phyloP scores from a whole-genome alignment of 2,329 filamentous ascomycete species.

The Leptographium flavum region DNA sequence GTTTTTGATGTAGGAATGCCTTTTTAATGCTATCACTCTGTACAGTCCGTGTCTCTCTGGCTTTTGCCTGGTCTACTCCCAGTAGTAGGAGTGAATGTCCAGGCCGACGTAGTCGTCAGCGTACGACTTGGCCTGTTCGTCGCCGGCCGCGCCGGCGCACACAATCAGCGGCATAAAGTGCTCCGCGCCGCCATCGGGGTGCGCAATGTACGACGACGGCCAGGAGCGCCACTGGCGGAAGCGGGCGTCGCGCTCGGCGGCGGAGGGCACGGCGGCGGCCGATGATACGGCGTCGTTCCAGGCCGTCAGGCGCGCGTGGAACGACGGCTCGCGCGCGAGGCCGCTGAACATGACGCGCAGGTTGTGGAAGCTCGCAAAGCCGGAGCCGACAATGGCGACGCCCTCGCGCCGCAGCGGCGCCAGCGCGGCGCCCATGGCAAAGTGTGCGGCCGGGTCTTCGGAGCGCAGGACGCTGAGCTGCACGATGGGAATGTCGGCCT shows the following conservation, averaged over 20 bases:
- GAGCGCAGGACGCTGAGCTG: constrained; percentile 39
- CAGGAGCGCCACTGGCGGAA: constrained; percentile 32
- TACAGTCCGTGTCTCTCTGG: no score
- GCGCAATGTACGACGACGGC: constrained; percentile 34
- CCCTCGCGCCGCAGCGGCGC: constrained; percentile 32
- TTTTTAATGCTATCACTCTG: no score
- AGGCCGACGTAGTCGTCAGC: constrained; percentile 33
- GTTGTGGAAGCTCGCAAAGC: constrained; percentile 45
- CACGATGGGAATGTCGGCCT: constrained; percentile 38
- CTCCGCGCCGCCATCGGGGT: constrained; percentile 38
- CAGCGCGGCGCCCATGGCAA: constrained; percentile 39
- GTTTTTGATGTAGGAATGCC: no score
- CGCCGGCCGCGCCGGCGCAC: constrained; percentile 34
- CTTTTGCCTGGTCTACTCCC: constrained; percentile 20
- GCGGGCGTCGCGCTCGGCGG: constrained; percentile 21
- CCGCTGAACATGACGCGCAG: constrained; percentile 28
- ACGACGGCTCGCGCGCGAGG: constrained; percentile 9
- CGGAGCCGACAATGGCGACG: constrained; percentile 45
- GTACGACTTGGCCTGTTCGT: constrained; percentile 27
- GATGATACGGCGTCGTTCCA: constrained; percentile 34
- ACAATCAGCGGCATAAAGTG: constrained; percentile 47
- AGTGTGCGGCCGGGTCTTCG: constrained; percentile 33
- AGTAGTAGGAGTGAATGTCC: constrained; percentile 41
- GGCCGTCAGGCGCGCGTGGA: constrained; percentile 16
- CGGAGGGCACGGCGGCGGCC: constrained; percentile 20